These are phyloP conservation scores for Exophiala bonariae DNA, from an alignment of 2,329 filamentous ascomycete genomes.

Conservation along the genomic window DNA sequence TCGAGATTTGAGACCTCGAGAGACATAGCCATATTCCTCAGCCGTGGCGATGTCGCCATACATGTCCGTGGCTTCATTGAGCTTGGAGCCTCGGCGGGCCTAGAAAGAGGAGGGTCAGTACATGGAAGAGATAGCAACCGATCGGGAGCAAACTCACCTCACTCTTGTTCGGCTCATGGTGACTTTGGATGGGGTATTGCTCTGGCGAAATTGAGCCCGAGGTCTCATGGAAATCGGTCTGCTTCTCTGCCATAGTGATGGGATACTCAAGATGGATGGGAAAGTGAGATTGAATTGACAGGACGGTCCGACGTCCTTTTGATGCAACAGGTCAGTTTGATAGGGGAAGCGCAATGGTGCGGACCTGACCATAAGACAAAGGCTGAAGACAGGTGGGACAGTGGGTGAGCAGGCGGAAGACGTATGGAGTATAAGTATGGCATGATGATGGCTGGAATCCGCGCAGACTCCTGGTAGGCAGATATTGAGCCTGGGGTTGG, in stretches of 20 bases:
- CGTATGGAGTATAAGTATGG: no score
- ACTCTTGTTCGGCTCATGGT: constrained; percentile 15
- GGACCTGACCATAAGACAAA: no score
- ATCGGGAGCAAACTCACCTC: constrained; percentile 14
- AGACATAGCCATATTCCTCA: constrained; percentile 34
- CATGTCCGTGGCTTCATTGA: constrained; percentile 50
- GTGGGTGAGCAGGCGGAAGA: no score
- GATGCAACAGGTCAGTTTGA: no score
- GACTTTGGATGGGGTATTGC: constrained; percentile 2
- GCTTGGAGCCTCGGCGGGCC: constrained; percentile 21
- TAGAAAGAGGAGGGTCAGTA: constrained; percentile 7
- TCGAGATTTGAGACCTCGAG: constrained; percentile 39
- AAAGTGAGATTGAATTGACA: no score
- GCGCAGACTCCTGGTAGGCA: no score
- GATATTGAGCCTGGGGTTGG: no score
- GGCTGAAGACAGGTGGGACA: no score
- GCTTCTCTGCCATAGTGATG: constrained; percentile 19
- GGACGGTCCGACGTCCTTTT: no score
- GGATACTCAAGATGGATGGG: background rate
- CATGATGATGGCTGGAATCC: no score
- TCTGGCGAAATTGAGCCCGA: constrained; percentile 23
- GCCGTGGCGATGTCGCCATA: constrained; percentile 54
- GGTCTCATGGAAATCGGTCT: constrained; percentile 6
- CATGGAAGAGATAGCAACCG: background rate
- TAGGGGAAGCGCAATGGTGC: no score